A percentile compares a stretch with the other conserved stretches of the same genome.
These are phyloP conservation scores for Catharanthus roseus DNA, from an alignment of 257 asterid species.

Conservation along the genomic window DNA sequence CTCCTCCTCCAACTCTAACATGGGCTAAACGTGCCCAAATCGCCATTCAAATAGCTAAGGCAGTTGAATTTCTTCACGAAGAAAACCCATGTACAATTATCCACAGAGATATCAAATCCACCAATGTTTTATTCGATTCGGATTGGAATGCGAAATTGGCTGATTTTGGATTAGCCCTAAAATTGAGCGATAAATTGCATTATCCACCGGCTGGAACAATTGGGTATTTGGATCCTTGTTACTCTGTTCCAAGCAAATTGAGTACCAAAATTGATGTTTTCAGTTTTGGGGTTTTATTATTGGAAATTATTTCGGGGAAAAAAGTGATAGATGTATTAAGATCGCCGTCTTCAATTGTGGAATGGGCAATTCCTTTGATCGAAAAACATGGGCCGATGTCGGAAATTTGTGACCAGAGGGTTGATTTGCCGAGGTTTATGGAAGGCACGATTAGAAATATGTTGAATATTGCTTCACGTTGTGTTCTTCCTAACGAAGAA, in stretches of 20 bases:
- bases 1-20: too few relatives aligned
- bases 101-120: constrained; percentile 67
- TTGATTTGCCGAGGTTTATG: constrained; percentile 25
- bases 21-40: constrained; percentile 49
- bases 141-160: constrained; percentile 49
- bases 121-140: constrained; percentile 47
- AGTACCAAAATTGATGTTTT: constrained; percentile 60
- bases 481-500: constrained; percentile 28
- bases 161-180: constrained; percentile 58
- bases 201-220: constrained; percentile 65
- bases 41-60: constrained; percentile 46
- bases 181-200: constrained; percentile 10
- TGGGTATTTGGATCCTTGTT: constrained; percentile 68
- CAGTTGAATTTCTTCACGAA: constrained; percentile 44
- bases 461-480: constrained; percentile 42
- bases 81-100: constrained; percentile 31
- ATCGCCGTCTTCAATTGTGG: constrained; percentile 55
- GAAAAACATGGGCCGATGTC: constrained; percentile 16
- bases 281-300: constrained; percentile 62
- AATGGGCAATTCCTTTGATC: constrained; percentile 57
- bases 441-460: constrained; percentile 20
- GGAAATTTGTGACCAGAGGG: constrained; percentile 43
- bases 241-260: constrained; percentile 47
- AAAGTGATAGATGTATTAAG: constrained; percentile 44
- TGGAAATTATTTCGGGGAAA: constrained; percentile 50